Conservation (phyloP, 352 stramenopile genomes). For the Thraustotheca clavata region DNA sequence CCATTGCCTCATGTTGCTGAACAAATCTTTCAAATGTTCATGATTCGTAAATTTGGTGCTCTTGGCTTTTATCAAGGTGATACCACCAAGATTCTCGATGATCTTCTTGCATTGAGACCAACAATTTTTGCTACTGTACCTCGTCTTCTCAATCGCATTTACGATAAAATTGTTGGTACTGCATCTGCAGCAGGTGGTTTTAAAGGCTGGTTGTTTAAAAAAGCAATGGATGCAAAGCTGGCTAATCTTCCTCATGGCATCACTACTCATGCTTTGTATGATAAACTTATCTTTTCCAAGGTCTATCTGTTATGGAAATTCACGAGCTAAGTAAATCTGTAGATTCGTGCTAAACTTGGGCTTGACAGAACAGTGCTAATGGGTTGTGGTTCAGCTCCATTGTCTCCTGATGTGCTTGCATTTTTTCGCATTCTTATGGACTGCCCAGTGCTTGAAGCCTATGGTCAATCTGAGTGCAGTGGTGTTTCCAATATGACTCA, state of each 20-base stretch:
- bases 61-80: conserved; percentile 89
- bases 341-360: conserved; percentile 74
- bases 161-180: conserved; percentile 89
- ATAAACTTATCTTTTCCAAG: conserved; percentile 94
- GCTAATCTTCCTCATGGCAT: conserved; percentile 38
- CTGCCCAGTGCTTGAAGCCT: conserved; percentile 88
- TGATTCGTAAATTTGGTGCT: conserved; percentile 73
- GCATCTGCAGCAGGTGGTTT: conserved; percentile 46
- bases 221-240: conserved; percentile 49
- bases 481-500: conserved; percentile 34
- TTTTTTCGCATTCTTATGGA: conserved; percentile 92
- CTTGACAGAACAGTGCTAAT: conserved; percentile 76
- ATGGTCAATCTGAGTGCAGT: conserved; percentile 89
- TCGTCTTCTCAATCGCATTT: conserved; percentile 94
- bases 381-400: conserved; percentile 89
- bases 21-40: conserved; percentile 75
- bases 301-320: conserved; percentile 50
- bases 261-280: conserved; percentile 85
- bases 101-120: conserved; percentile 88
- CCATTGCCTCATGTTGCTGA: conserved; percentile 97
- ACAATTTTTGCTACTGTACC: conserved; percentile 93
- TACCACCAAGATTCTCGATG: conserved; percentile 87
- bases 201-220: conserved; percentile 59
- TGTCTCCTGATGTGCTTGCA: conserved; percentile 88
- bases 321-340: not conserved